Conservation (phyloP, 371 early-diverging fungal species). For the Mucor plumbeus region DNA sequence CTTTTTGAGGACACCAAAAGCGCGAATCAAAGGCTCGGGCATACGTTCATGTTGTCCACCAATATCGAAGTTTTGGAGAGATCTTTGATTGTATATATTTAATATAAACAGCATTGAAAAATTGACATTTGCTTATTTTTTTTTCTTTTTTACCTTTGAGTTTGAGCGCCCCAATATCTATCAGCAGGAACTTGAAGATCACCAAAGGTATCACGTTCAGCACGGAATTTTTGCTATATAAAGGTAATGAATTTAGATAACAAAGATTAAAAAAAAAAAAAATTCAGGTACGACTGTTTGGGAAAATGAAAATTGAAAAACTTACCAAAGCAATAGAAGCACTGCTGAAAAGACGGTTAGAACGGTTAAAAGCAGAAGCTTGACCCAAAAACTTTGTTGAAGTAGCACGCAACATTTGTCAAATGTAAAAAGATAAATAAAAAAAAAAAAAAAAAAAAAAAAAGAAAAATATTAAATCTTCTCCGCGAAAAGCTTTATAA, state of each 20-base stretch:
- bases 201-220: slow-evolving; percentile 88
- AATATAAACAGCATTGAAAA: neutral
- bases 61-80: slow-evolving; percentile 87
- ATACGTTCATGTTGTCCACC: slow-evolving; percentile 82
- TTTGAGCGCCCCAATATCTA: slow-evolving; percentile 91
- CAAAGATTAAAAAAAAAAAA: neutral
- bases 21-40: slow-evolving; percentile 84
- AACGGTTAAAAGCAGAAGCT: slow-evolving; percentile 24
- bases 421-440: slow-evolving; percentile 1
- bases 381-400: slow-evolving; percentile 24
- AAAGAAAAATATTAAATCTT: neutral
- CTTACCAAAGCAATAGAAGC: slow-evolving; percentile 37
- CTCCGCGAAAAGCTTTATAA: slow-evolving; percentile 11
- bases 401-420: slow-evolving; percentile 30
- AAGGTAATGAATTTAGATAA: slow-evolving; percentile 1
- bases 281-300: neutral
- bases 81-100: slow-evolving; percentile 32
- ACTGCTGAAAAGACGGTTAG: slow-evolving; percentile 35
- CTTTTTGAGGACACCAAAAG: slow-evolving; percentile 89
- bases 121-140: neutral
- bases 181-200: slow-evolving; percentile 86
- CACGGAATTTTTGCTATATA: slow-evolving; percentile 58
- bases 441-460: slow-evolving; percentile 20
- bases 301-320: too few species aligned
- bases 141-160: slow-evolving; percentile 66